phyloP scores from a whole-genome alignment of 441 rosid species.

The Cnidoscolus chayamansa region DNA sequence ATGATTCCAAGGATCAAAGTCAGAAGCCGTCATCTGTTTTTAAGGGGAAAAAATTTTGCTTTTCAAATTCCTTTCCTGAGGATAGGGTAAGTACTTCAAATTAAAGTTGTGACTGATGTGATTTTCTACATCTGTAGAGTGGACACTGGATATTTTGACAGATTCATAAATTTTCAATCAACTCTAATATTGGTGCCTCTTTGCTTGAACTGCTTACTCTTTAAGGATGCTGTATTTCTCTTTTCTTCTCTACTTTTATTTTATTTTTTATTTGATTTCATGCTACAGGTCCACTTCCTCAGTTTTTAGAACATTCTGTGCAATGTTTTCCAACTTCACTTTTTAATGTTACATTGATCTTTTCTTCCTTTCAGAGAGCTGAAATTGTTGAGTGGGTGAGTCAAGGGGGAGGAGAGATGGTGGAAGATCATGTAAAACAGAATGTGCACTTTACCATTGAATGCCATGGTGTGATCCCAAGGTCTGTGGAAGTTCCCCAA shows the following conservation, averaged over 20 bases:
- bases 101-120: constrained; percentile 9
- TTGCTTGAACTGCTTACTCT: neutral
- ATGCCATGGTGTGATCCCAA: constrained; percentile 63
- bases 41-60: constrained; percentile 69
- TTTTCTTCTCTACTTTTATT: constrained; percentile 1
- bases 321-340: neutral
- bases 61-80: constrained; percentile 74
- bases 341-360: neutral
- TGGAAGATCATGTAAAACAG: constrained; percentile 37
- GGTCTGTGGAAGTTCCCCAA: constrained; percentile 27
- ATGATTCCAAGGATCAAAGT: constrained; percentile 39
- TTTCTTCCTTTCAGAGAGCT: constrained; percentile 53
- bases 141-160: neutral
- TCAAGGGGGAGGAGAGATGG: constrained; percentile 88
- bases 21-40: constrained; percentile 50
- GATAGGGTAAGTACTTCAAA: constrained; percentile 62
- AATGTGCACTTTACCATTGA: constrained; percentile 63
- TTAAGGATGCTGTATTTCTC: neutral
- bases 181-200: neutral
- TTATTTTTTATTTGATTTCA: neutral
- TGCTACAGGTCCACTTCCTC: neutral
- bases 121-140: neutral
- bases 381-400: constrained; percentile 83
- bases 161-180: neutral
- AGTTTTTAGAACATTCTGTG: constrained; percentile 3